Conservation (phyloP, 2,329 filamentous ascomycete species). For the Hortaea sp. region DNA sequence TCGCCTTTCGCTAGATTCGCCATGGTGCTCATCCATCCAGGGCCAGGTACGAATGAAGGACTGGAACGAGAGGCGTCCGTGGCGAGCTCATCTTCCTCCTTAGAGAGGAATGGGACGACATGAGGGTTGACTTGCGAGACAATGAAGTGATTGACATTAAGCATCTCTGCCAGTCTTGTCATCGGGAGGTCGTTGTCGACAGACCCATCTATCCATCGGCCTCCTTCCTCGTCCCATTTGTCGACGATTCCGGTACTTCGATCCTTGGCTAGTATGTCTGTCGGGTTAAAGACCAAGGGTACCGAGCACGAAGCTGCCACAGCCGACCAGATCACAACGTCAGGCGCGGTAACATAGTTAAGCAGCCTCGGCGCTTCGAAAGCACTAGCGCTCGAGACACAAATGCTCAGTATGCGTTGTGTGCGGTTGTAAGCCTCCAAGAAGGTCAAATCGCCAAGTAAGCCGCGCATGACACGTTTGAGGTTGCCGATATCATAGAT, state of each 20-base stretch:
- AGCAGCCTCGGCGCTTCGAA: conserved; percentile 79
- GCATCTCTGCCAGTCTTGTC: conserved; percentile 65
- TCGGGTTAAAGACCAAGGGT: conserved; percentile 67
- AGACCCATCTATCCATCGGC: conserved; percentile 88
- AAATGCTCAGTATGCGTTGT: conserved; percentile 82
- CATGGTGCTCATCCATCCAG: conserved; percentile 55
- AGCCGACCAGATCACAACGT: conserved; percentile 93
- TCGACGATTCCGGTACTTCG: conserved; percentile 65
- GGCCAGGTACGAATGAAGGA: conserved; percentile 27
- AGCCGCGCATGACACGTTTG: conserved; percentile 72
- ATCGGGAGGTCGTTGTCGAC: conserved; percentile 73
- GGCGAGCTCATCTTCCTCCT: background rate
- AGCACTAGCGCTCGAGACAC: conserved; percentile 76
- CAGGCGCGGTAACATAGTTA: conserved; percentile 88
- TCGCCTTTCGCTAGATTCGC: conserved; percentile 70
- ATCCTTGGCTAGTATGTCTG: conserved; percentile 79
- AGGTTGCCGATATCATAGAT: conserved; percentile 74
- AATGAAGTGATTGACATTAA: conserved; percentile 93
- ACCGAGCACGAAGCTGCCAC: conserved; percentile 60
- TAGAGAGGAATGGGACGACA: conserved; percentile 60
- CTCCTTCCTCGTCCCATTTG: conserved; percentile 58
- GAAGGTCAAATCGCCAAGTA: conserved; percentile 87
- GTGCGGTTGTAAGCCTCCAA: conserved; percentile 95
- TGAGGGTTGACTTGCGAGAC: conserved; percentile 88
- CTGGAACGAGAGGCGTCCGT: background rate